Conservation (phyloP, 2,329 filamentous ascomycete genomes). For the Cercospora beticola region DNA sequence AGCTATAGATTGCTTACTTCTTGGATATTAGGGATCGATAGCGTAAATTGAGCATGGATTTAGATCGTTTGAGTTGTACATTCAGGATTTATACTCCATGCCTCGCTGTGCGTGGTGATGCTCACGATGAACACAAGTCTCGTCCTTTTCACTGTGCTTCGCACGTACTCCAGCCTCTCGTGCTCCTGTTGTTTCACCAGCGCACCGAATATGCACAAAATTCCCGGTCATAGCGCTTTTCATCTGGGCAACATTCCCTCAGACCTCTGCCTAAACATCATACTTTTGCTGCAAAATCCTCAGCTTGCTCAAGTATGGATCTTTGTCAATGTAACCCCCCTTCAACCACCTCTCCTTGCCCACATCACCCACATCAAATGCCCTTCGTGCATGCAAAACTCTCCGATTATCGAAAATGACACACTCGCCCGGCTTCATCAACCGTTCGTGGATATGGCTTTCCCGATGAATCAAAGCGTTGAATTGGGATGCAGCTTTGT, state of each 20-base stretch:
- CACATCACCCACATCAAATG: slow-evolving; percentile 67
- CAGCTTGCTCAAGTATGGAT: slow-evolving; percentile 54
- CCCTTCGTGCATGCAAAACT: slow-evolving; percentile 76
- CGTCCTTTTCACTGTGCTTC: neutral
- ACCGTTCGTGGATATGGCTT: slow-evolving; percentile 65
- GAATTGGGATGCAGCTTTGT: slow-evolving; percentile 57
- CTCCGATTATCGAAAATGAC: slow-evolving; percentile 90
- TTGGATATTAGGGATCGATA: too few relatives aligned
- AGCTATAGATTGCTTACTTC: too few relatives aligned
- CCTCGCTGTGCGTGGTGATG: neutral
- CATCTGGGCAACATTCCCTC: neutral
- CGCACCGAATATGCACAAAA: neutral
- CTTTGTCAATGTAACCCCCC: slow-evolving; percentile 76
- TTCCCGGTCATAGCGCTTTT: neutral
- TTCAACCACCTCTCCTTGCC: slow-evolving; percentile 72
- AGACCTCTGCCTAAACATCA: neutral
- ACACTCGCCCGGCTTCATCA: slow-evolving; percentile 77
- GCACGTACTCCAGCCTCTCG: neutral
- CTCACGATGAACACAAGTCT: neutral
- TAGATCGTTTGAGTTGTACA: neutral
- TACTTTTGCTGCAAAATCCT: slow-evolving; percentile 26
- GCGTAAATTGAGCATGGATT: too few relatives aligned
- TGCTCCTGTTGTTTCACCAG: neutral
- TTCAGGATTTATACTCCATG: neutral
- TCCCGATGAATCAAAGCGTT: slow-evolving; percentile 58